Evolutionary conservation across 2,329 filamentous ascomycete genomes (phyloP), one percentile per base, ranked within the genome.

Genomic region (Massarina eburnea): DNA sequence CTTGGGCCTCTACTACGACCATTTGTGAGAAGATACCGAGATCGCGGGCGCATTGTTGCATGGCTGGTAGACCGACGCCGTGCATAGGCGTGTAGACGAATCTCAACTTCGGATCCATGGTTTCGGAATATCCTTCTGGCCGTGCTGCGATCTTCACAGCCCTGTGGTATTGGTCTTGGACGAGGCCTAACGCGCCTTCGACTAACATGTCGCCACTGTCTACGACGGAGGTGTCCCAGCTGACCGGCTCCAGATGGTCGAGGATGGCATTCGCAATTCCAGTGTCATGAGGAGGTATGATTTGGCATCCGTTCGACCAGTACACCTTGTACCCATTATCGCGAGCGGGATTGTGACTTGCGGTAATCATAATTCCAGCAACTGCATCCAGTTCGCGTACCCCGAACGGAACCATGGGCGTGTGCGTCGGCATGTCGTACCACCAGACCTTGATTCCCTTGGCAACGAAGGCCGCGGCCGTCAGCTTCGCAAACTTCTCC

Each of bases 321-420:
- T 85, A 86, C 8, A 86, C 83, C 68, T 86, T 86, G 68, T 85
- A 85, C 17, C 83, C 83, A 59, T 85, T 85, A 60, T 85, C 82
- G 54, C 78, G 72, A 36, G 80, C 78, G 12, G 82, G 82, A 54
- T 86, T 85, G 64, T 84, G 82, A 57, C 80, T 84, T 24, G 83
- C 83, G 12, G 83, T 86, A 29, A 86, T 76, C 82, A 86, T 85
- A 22, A 86, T 72, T 17, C 83, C 83, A 34, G 80, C 82, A 3
- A 73, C 76, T 24, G 82, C 80, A 29, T 71, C 66, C 43, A 81
- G 71, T 43, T 77, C 66, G 6, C 71, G 73, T 24, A 86, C 78
- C 3, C 78, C 77, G 61, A 84, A 86, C 1, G 83, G 80, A 7
- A 86, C 81, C 40, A 84, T 70, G 2, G 83, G 83, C 2, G 83